Percentiles rank a stretch among this genome's conserved stretches.
phyloP scores from a whole-genome alignment of 192 early-diverging fungal genomes.

The Coemansia sp. region DNA sequence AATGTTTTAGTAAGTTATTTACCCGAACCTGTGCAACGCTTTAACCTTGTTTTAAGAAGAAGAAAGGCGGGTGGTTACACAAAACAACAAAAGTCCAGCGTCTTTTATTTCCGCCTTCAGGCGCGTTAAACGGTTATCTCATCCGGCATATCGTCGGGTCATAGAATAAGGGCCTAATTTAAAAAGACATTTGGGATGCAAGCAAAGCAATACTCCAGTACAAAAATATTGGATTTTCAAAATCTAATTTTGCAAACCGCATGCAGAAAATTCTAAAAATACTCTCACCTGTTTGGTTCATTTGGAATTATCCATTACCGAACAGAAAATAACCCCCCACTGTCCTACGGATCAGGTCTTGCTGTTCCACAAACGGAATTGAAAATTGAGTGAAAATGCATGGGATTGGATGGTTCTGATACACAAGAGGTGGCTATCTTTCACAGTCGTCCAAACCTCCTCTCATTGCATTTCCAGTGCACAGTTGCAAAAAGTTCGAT shows the following conservation, averaged over 20 bases:
- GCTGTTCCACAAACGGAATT: slow-evolving; percentile 1
- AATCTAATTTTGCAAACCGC: not conserved
- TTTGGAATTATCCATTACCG: not conserved
- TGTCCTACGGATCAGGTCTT: not conserved
- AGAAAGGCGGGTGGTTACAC: too few species aligned
- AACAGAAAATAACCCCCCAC: not conserved
- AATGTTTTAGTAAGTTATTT: too few species aligned
- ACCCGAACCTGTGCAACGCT: too few species aligned
- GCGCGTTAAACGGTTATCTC: too few species aligned
- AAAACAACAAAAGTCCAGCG: too few species aligned
- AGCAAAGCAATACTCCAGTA: not conserved
- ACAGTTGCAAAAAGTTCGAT: too few species aligned
- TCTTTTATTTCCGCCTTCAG: too few species aligned
- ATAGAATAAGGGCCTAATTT: too few species aligned
- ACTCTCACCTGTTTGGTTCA: not conserved
- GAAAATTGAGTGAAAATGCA: not conserved
- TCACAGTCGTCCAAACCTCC: not conserved
- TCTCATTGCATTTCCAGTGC: too few species aligned
- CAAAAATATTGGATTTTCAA: not conserved
- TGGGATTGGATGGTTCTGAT: not conserved
- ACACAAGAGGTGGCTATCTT: not conserved
- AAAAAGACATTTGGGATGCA: not conserved
- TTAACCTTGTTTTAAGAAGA: too few species aligned
- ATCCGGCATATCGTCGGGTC: too few species aligned
- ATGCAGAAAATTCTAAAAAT: not conserved